phyloP scores from a whole-genome alignment of 345 rosid species.

The Anastatica hierochuntica region DNA sequence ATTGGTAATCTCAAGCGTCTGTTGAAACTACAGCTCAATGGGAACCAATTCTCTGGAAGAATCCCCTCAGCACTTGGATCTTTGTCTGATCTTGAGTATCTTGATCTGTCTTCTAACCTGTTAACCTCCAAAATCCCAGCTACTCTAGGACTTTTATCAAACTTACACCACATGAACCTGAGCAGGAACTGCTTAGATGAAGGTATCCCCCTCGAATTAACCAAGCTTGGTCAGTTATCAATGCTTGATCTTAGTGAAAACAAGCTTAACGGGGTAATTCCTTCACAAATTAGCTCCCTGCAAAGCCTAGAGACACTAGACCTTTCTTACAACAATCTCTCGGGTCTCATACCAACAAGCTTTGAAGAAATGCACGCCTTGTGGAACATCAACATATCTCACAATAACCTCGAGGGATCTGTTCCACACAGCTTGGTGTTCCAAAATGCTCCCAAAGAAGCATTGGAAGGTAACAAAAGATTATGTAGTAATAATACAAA shows the following conservation, averaged over 20 bases:
- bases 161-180: neutral
- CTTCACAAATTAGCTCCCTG: neutral
- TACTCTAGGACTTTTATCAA: neutral
- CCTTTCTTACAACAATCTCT: neutral
- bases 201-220: neutral
- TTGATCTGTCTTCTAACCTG: neutral
- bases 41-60: neutral
- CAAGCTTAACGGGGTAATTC: neutral
- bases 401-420: neutral
- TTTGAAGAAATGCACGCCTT: neutral
- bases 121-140: neutral
- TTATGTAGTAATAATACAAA: neutral
- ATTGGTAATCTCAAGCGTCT: neutral
- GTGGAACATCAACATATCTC: neutral
- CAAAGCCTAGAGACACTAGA: neutral
- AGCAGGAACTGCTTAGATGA: neutral
- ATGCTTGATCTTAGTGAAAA: neutral
- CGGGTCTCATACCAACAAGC: neutral
- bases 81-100: neutral
- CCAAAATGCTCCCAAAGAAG: neutral
- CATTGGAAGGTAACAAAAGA: neutral
- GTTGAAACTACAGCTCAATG: neutral
- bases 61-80: neutral
- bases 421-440: neutral
- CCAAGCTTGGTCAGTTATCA: neutral